phyloP scores from a whole-genome alignment of 2,329 filamentous ascomycete genomes.

The Fusarium tupiense region DNA sequence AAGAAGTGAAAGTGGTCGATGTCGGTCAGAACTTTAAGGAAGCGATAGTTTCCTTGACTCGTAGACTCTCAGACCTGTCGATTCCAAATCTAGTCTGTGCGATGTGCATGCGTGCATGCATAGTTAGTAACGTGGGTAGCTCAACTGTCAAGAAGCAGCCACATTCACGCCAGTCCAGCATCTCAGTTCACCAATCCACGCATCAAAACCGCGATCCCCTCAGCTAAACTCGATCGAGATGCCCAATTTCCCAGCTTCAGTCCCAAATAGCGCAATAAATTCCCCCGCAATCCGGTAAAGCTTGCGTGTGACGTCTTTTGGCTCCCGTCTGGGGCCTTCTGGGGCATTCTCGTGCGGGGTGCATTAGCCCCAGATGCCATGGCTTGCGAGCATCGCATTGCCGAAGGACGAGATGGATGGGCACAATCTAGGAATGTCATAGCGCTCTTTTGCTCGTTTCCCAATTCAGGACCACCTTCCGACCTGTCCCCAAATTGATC shows the following conservation, averaged over 20 bases:
- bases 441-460: not conserved
- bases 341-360: slow-evolving; percentile 19
- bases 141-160: not conserved
- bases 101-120: not conserved
- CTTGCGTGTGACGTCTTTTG: not conserved
- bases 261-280: not conserved
- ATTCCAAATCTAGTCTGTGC: not conserved
- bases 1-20: not conserved
- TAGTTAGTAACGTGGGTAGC: not conserved
- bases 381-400: slow-evolving; percentile 21
- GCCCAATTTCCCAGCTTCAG: not conserved
- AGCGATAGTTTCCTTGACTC: not conserved
- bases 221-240: not conserved
- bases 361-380: slow-evolving; percentile 18
- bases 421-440: not conserved
- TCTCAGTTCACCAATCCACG: not conserved
- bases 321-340: not conserved
- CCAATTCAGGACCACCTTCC: slow-evolving; percentile 33
- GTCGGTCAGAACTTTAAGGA: not conserved
- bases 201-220: not conserved
- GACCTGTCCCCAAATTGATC: slow-evolving; percentile 13
- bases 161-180: not conserved
- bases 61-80: not conserved
- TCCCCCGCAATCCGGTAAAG: slow-evolving; percentile 5
- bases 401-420: not conserved